These are phyloP conservation scores for Entamoeba dispar DNA, from an alignment of 208 protist species.

Conservation along the genomic window DNA sequence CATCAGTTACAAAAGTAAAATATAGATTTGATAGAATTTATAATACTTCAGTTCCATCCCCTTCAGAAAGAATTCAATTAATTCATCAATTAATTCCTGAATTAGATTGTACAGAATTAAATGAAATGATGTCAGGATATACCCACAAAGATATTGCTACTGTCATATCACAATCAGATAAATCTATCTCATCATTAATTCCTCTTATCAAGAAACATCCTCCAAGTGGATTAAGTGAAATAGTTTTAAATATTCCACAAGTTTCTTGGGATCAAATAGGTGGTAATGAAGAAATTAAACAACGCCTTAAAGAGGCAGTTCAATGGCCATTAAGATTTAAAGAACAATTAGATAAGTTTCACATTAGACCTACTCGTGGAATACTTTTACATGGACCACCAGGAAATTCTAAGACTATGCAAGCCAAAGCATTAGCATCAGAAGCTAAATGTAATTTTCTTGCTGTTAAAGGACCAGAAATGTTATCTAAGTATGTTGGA, in stretches of 20 bases:
- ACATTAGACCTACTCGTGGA: background rate
- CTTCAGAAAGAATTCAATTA: background rate
- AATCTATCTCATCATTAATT: background rate
- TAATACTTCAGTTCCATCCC: background rate
- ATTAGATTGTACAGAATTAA: background rate
- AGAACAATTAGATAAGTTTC: background rate
- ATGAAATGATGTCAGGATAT: background rate
- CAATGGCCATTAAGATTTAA: background rate
- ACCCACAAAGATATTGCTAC: background rate
- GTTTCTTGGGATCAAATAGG: background rate
- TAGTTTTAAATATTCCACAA: background rate
- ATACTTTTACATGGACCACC: conserved; percentile 11
- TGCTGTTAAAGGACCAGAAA: conserved; percentile 52
- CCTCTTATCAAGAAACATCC: background rate
- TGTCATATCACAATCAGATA: background rate
- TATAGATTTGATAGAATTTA: background rate
- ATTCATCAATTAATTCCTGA: background rate
- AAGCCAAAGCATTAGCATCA: conserved; percentile 61
- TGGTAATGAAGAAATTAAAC: background rate
- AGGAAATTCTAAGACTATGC: conserved; percentile 64
- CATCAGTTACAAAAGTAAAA: background rate
- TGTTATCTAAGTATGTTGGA: conserved; percentile 73
- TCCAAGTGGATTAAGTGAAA: background rate
- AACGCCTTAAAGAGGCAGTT: background rate
- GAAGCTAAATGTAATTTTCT: conserved; percentile 59